These are phyloP conservation scores for Carnegiea gigantea DNA, from an alignment of 179 eudicot genomes.

Conservation along the genomic window DNA sequence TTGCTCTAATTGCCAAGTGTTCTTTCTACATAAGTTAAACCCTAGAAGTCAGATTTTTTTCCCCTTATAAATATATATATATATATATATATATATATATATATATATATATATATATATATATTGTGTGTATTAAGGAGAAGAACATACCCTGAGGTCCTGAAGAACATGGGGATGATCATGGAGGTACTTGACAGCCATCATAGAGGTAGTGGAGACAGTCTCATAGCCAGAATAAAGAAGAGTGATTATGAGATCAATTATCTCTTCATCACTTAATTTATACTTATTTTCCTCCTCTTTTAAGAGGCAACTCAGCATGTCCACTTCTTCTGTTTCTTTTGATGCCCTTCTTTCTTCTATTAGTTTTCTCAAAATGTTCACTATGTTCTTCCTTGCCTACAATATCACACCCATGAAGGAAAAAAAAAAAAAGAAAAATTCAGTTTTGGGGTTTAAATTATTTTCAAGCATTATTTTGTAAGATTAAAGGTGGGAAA, in stretches of 20 bases:
- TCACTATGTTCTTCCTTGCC: conserved; percentile 77
- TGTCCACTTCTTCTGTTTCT: conserved; percentile 47
- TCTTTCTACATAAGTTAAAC: conserved; percentile 51
- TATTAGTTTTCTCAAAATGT: conserved; percentile 53
- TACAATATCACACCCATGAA: conserved; percentile 12
- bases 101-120: too few species aligned
- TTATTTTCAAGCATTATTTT: background rate
- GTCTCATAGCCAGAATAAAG: conserved; percentile 97
- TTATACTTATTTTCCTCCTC: conserved; percentile 54
- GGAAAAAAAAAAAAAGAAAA: background rate
- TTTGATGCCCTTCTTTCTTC: conserved; percentile 59
- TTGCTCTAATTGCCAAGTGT: conserved; percentile 75
- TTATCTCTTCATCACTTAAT: conserved; percentile 79
- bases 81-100: too few species aligned
- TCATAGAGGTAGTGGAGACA: conserved; percentile 98
- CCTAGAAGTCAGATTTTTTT: background rate
- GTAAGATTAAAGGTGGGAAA: background rate
- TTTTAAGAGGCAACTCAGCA: conserved; percentile 63
- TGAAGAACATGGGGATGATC: conserved; percentile 90
- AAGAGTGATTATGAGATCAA: conserved; percentile 90
- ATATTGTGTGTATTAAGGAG: too few species aligned
- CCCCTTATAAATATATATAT: too few species aligned
- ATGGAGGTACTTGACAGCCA: conserved; percentile 98
- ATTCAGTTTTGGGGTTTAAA: background rate
- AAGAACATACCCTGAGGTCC: conserved; percentile 68